A percentile compares a stretch with the other conserved stretches of the same genome.
These are phyloP conservation scores for Russula olivacea DNA, from an alignment of 768 basidiomycete species.

Conservation along the genomic window DNA sequence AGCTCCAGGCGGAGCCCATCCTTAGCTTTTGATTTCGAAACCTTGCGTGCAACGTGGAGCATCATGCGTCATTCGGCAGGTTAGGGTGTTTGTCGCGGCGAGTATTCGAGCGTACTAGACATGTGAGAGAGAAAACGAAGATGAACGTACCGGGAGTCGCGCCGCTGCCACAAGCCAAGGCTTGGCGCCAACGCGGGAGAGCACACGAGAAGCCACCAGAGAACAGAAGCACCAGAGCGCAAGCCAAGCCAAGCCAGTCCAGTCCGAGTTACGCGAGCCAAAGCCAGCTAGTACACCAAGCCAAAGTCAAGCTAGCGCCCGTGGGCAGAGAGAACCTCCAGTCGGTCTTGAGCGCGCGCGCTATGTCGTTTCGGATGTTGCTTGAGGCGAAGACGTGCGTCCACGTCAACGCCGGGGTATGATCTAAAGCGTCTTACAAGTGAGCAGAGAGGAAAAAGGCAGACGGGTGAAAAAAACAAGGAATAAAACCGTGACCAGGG, in stretches of 20 bases:
- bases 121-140: neutral
- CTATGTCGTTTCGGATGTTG: neutral
- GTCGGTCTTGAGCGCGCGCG: conserved; percentile 18
- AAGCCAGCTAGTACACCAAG: neutral
- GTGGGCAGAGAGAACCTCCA: conserved; percentile 4
- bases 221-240: neutral
- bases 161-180: neutral
- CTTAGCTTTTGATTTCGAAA: no score
- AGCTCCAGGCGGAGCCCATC: no score
- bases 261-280: neutral
- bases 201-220: neutral
- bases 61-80: no score
- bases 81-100: no score
- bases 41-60: no score
- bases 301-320: conserved; percentile 7
- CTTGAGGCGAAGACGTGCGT: conserved; percentile 13
- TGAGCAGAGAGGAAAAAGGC: neutral
- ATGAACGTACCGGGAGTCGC: neutral
- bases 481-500: neutral
- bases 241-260: conserved; percentile 1
- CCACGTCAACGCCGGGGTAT: conserved; percentile 2
- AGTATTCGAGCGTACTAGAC: neutral
- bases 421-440: neutral
- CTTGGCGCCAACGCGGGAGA: neutral
- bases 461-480: neutral